Conservation (phyloP, 2,329 filamentous ascomycete genomes). For the Pseudogymnoascus sp. region DNA sequence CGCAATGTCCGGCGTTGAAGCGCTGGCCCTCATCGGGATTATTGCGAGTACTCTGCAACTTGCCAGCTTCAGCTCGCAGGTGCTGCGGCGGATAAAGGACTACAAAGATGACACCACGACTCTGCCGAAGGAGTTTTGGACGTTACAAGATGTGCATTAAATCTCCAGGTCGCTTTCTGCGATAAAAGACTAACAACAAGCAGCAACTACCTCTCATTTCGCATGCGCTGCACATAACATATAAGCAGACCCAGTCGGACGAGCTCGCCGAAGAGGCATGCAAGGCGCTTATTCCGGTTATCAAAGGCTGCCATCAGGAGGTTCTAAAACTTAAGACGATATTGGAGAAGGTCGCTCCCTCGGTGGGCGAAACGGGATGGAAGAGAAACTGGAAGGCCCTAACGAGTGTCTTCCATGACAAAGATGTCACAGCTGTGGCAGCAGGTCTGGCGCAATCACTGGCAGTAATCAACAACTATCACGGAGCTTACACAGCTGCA, state of each 20-base stretch:
- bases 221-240: constrained; percentile 1
- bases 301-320: not conserved
- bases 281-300: not conserved
- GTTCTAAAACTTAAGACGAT: not conserved
- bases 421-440: not conserved
- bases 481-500: not conserved
- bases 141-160: not conserved
- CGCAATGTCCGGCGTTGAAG: not conserved
- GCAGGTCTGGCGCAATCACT: not conserved
- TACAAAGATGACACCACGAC: not conserved
- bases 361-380: not conserved
- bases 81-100: not conserved
- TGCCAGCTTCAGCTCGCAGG: not conserved
- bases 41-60: not conserved
- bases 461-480: not conserved
- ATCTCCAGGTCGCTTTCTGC: not conserved
- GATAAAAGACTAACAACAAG: not conserved
- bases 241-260: not conserved
- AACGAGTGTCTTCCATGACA: not conserved
- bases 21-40: not conserved
- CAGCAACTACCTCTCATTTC: constrained; percentile 2
- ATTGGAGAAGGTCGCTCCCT: not conserved
- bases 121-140: not conserved
- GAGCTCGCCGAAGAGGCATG: not conserved
- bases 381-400: constrained; percentile 1